Evolutionary conservation across 2,329 filamentous ascomycete genomes (phyloP).

Genomic region (Claviceps sp.): DNA sequence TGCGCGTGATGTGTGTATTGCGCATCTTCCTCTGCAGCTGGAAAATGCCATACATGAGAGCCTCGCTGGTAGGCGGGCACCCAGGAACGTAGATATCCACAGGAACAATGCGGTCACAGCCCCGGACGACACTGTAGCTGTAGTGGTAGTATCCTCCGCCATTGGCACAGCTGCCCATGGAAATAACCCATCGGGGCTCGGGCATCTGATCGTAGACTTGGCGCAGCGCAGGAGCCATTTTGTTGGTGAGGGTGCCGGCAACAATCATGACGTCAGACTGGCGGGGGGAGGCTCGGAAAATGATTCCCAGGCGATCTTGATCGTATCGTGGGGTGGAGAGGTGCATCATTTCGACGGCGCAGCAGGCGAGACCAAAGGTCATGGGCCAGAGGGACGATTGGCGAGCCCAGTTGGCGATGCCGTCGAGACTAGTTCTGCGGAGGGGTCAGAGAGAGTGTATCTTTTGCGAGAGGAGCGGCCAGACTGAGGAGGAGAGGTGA

Average conservation of each 20-base stretch:
- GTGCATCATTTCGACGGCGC: conserved; percentile 88
- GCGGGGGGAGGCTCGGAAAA: conserved; percentile 77
- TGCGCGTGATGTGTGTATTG: conserved; percentile 38
- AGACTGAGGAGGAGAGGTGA: background rate
- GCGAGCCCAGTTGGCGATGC: conserved; percentile 71
- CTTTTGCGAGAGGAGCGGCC: too few relatives aligned
- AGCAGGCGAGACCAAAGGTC: conserved; percentile 81
- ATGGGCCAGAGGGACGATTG: conserved; percentile 80
- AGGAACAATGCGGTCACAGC: conserved; percentile 64
- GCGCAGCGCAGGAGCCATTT: conserved; percentile 84
- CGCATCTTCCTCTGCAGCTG: conserved; percentile 68
- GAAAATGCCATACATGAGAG: conserved; percentile 58
- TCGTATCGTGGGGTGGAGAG: conserved; percentile 79
- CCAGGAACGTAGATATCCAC: conserved; percentile 73
- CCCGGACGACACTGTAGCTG: conserved; percentile 63
- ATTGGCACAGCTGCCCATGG: conserved; percentile 76
- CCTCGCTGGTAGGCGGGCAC: conserved; percentile 50
- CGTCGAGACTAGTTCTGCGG: conserved; percentile 59
- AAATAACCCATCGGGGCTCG: conserved; percentile 73
- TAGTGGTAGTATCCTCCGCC: conserved; percentile 82
- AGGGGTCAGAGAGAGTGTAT: background rate
- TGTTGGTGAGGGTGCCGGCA: conserved; percentile 84
- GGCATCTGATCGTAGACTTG: conserved; percentile 96
- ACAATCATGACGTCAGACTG: conserved; percentile 92
- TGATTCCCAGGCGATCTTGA: conserved; percentile 77